Evolutionary conservation across 305 asterid genomes (phyloP), one percentile per base, ranked within the genome.

Genomic region (Fraxinus greggii): DNA sequence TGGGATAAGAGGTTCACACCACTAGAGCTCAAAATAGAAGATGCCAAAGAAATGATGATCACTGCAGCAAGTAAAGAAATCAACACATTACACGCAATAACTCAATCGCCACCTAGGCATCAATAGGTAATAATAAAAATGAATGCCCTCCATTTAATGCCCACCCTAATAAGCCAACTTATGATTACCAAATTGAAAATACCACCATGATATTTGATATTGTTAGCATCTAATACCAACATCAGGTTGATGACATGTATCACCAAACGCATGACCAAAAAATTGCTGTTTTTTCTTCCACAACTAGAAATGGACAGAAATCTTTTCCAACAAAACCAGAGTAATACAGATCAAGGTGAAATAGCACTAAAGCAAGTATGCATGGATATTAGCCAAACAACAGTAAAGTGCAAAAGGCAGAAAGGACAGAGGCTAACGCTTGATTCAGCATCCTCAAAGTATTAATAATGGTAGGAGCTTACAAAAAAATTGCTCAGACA

Each of bases 361-460:
- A 32, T 28, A 33, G 28, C 76, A 72, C 13, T 32, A 72, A 72
- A 17, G 45, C 45, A 15, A 32, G 76, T 32, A 31, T 32, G 36
- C 26, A 31, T 72, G 76, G 26, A 72, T 8, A 31, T 72, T 32
- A 72, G 13, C 23, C 76, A 72, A 31, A 72, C 76, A 72, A 32
- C 32, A 72, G 21, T 15, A 32, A 72, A 6, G 45, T 32, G 76
- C 26, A 32, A 32, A 72, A n/a, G 76, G 45, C 45, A 32, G 40
- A 32, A 72, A 72, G 42, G 42, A 15, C 32, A 72, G 45, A 32
- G 45, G 76, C 76, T 32, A 36, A 72, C 42, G 7, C 76, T 32
- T 17, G 76, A 72, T 72, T 72, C 76, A 32, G 76, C 76, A 32
- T 72, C 76, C 76, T 72, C 15, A 32, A 36, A 17, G 67, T n/a